A percentile compares a stretch with the other conserved stretches of the same genome.
Conservation (phyloP, 495 filamentous ascomycete genomes). For the Sporormia fimetaria region DNA sequence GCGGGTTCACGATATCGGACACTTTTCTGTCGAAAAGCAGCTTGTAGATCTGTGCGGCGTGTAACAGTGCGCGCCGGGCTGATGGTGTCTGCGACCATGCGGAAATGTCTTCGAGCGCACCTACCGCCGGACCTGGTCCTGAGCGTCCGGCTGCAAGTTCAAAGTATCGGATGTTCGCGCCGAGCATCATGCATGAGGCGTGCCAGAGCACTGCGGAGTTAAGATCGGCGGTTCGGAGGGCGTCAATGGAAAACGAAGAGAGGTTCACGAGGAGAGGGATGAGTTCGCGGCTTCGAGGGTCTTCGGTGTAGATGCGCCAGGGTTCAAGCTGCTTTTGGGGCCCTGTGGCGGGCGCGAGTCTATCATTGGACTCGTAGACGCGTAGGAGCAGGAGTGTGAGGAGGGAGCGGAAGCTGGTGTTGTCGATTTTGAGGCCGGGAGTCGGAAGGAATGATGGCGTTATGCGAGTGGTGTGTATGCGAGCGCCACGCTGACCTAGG, state of each 20-base stretch:
- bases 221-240: slow-evolving; percentile 15
- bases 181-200: slow-evolving; percentile 43
- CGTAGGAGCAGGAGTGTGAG: slow-evolving; percentile 17
- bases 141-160: slow-evolving; percentile 41
- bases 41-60: slow-evolving; percentile 44
- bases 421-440: slow-evolving; percentile 16
- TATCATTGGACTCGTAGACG: slow-evolving; percentile 19
- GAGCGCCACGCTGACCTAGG: slow-evolving; percentile 28
- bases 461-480: slow-evolving; percentile 14
- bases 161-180: slow-evolving; percentile 42
- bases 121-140: slow-evolving; percentile 36
- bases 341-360: slow-evolving; percentile 12
- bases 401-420: slow-evolving; percentile 10
- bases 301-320: slow-evolving; percentile 16
- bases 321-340: slow-evolving; percentile 18
- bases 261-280: slow-evolving; percentile 21
- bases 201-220: slow-evolving; percentile 43
- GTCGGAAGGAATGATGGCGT: slow-evolving; percentile 19
- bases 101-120: slow-evolving; percentile 41
- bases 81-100: slow-evolving; percentile 43
- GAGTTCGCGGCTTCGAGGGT: slow-evolving; percentile 19
- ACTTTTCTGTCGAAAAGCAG: slow-evolving; percentile 41
- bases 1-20: slow-evolving; percentile 40
- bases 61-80: slow-evolving; percentile 39
- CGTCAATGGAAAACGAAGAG: slow-evolving; percentile 20